These are phyloP conservation scores for Neofusicoccum umdonicola DNA, from an alignment of 2,329 filamentous ascomycete genomes.

Conservation along the genomic window DNA sequence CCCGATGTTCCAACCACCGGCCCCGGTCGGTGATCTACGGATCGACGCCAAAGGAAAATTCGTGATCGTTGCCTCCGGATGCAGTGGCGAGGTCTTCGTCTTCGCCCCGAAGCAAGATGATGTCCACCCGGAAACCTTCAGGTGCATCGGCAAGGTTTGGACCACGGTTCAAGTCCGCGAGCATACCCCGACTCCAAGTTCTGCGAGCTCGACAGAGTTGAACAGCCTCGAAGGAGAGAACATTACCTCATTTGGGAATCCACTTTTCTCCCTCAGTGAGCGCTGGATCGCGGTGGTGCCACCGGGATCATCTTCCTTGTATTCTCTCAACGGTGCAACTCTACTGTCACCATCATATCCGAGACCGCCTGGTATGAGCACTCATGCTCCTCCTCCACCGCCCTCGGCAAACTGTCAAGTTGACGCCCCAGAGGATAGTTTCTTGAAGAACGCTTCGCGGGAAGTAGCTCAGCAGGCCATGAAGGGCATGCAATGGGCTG, in stretches of 20 bases:
- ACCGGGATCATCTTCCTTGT: constrained; percentile 67
- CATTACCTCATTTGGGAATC: constrained; percentile 51
- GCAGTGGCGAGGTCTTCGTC: constrained; percentile 83
- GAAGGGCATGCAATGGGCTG: constrained; percentile 71
- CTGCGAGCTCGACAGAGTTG: constrained; percentile 36
- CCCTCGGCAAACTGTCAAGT: constrained; percentile 66
- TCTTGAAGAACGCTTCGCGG: constrained; percentile 74
- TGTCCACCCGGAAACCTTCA: constrained; percentile 40
- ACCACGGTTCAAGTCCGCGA: constrained; percentile 68
- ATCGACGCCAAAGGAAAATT: constrained; percentile 71
- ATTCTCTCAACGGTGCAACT: constrained; percentile 65
- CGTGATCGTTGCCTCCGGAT: constrained; percentile 72
- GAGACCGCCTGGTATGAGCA: constrained; percentile 55
- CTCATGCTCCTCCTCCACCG: constrained; percentile 66
- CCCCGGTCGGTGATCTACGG: constrained; percentile 69
- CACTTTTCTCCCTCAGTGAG: constrained; percentile 67
- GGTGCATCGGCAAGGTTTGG: constrained; percentile 88
- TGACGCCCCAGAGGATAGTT: constrained; percentile 70
- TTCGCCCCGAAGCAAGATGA: constrained; percentile 44
- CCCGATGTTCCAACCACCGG: constrained; percentile 65
- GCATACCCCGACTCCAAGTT: constrained; percentile 31
- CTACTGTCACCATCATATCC: constrained; percentile 51
- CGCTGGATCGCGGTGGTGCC: constrained; percentile 79
- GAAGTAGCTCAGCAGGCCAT: constrained; percentile 78
- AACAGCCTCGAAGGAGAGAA: constrained; percentile 31